Evolutionary conservation across 352 stramenopile genomes (phyloP), one percentile per base, ranked within the genome.

Genomic region (Aphanomyces invadans): DNA sequence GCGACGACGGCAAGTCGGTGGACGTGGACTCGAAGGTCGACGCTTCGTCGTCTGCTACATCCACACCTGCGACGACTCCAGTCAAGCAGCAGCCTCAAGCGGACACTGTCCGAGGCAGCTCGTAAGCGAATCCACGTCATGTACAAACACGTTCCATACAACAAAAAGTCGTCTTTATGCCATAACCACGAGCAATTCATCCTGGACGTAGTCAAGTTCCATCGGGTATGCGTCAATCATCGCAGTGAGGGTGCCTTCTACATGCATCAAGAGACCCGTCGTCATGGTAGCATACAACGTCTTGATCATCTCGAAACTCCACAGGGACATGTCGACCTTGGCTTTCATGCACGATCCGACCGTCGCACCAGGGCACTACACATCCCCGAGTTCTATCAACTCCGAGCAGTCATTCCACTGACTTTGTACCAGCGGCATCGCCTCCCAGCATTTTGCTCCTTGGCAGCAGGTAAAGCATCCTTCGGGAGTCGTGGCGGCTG

Each of bases 401-500:
- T n/a, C n/a, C n/a, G n/a, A n/a, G 15, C 15, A 15, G 36, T 42
- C 36, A 42, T 42, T 42, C 42, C 21, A 66, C 15, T 12, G 53
- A 31, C 15, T 12, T 31, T 33, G 10, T 59, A 67, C 60, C 38
- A 94, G 59, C n/a, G 67, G 25, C 39, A 84, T 59, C 69, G 77
- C 78, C 1, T 80, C 70, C 7, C 74, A 73, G 57, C 85, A 93
- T 12, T 77, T 60, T 12, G 63, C 66, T 25, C 81, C 81, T 73
- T 89, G 76, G 49, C 85, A 94, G 60, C 85, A 94, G 21, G 85
- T 89, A 36, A 87, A 88, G 64, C 85, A 94, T 11, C 85, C 77
- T 4, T 66, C 42, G 1, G 49, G 49, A 5, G 55, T 63, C 12
- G 71, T 83, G 33, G 74, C 82, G n/a, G 83, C 69, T 38, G 85